Base-by-base conservation (phyloP, 2,329 filamentous ascomycete genomes). In the Rugonectria rugulosa region DNA sequence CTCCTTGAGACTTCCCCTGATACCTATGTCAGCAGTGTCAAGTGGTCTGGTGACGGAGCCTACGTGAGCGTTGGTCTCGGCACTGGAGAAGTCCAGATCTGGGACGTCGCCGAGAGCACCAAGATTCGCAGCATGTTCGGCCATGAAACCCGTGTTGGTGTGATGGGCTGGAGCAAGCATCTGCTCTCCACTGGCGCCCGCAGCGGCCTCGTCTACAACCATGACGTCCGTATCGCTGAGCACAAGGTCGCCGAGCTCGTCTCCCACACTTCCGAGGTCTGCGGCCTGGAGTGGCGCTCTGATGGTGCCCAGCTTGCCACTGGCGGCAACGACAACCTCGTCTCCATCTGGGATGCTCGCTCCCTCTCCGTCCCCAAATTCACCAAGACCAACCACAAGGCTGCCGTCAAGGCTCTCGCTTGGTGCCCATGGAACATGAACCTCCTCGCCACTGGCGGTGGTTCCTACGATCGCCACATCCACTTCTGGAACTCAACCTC, bases 401-500 rank as follows among this genome's bases (percentile, higher is more conserved):
- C 95, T 53, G 95, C 95, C 38, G 93, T 99, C 79, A 99, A 99
- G 86, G 95, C 95, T 56, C 86, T 99, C 40, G 90, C 92, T 61
- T 99, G 95, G 95, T 99, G 95, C 83, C 95, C 95, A 37, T 99
- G 95, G 95, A 95, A 97, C 80, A 88, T 91, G 76, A 98, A 97
- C 82, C 87, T 98, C 44, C 89, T 99, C 42, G 95, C 95, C 54
- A 98, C 95, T 37, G 95, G 95, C 53, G 95, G 95, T 71, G 95
- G 95, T 66, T 96, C 92, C 37, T 96, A 97, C 76, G 95, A 99
- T 74, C 90, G 92, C 67, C 91, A 97, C 78, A 99, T 99, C 76
- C 95, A 99, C 82, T 99, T 99, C 86, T 99, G 95, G 95, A 99
- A 99, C 84, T 96, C 93, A 41, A 98, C 95, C 19, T 97, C 94